Base-by-base conservation (phyloP, 768 basidiomycete species). In the Russula abietina region DNA sequence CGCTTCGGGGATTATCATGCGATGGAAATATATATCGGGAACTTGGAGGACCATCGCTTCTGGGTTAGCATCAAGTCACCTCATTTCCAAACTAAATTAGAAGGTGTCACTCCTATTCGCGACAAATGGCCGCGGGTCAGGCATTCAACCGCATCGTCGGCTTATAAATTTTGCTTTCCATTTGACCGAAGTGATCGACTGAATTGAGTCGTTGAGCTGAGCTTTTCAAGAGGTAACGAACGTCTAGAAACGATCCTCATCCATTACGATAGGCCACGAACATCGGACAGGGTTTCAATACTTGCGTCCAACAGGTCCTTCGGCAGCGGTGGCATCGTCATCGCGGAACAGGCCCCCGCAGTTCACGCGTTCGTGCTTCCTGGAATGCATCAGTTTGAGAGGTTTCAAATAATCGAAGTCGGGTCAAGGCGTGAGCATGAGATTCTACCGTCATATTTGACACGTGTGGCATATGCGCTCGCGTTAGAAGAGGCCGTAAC, bases 1-100 rank as follows among this genome's bases (percentile, higher is more conserved):
- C 50, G 50, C 50, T 52, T 59, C 59, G 39, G 55, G 48, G 55
- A 61, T 50, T 50, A 61, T 51, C 45, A 43, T 50, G 19, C 12
- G 11, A 49, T 28, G 46, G 16, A 22, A 36, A 19, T 22, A 59
- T 59, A 59, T 30, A 59, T 59, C 58, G 50, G 58, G 39, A n/a
- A 33, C 52, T n/a, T 49, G 22, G 14, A 36, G 10, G 50, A 4
- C 17, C 12, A 14, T n/a, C 22, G 54, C 55, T 61, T 61, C 60
- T 61, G 32, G 32, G 22, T 32, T 57, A 51, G 30, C 30, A 50
- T 55, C 26, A 49, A 50, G 33, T n/a, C 46, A 50, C 36, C 19
- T 36, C 11, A 46, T 46, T 33, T 46, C 48, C 24, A 32, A 51
- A 41, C 41, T n/a, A 46, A 57, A 57, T 33, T n/a, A n/a, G 39